A percentile compares a stretch with the other conserved stretches of the same genome.
phyloP scores from a whole-genome alignment of 306 rosid genomes.

The Quercus dentata region DNA sequence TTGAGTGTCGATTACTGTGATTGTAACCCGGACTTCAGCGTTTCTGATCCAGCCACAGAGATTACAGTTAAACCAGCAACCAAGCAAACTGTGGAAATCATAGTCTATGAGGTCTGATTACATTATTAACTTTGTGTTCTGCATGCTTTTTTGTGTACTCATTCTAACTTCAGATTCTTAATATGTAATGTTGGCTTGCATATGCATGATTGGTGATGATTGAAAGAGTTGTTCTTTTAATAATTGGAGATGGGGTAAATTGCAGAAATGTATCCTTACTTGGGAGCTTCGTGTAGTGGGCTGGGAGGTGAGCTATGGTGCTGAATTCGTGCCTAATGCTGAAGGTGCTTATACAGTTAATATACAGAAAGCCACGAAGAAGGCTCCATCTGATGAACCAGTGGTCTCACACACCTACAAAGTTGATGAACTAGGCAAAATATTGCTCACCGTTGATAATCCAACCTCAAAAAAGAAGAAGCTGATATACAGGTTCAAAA shows the following conservation, averaged over 20 bases:
- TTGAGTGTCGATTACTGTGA: conserved; percentile 87
- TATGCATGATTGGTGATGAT: conserved; percentile 10
- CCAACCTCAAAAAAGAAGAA: conserved; percentile 78
- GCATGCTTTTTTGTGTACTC: not conserved
- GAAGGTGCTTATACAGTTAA: conserved; percentile 57
- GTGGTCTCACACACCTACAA: conserved; percentile 62
- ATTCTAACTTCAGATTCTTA: not conserved
- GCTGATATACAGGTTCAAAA: conserved; percentile 93
- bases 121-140: not conserved
- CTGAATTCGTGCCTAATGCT: conserved; percentile 81
- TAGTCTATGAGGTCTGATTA: conserved; percentile 76
- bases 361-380: conserved; percentile 74
- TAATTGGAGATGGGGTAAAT: conserved; percentile 8
- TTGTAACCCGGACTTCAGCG: conserved; percentile 84
- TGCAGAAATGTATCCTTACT: conserved; percentile 78
- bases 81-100: conserved; percentile 90
- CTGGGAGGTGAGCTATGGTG: conserved; percentile 86
- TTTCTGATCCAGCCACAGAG: conserved; percentile 59
- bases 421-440: conserved; percentile 78
- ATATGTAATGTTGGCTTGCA: not conserved
- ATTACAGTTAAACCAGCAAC: conserved; percentile 71
- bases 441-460: conserved; percentile 77
- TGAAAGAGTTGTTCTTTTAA: not conserved
- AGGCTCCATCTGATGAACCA: conserved; percentile 71
- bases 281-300: conserved; percentile 99